phyloP scores from a whole-genome alignment of 768 basidiomycete genomes.

The Lactarius indigo region DNA sequence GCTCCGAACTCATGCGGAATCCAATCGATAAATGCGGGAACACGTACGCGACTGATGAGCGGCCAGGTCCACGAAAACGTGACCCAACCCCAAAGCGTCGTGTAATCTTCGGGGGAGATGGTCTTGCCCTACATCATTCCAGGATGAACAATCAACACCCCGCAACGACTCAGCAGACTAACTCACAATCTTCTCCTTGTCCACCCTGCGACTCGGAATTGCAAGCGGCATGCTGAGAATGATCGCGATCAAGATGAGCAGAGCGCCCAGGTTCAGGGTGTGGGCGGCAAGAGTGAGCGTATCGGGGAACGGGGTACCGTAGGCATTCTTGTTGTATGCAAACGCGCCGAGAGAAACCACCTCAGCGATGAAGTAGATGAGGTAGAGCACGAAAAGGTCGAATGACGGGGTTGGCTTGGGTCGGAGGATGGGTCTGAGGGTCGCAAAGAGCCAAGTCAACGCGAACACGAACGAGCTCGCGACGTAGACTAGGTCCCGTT shows the following conservation, averaged over 20 bases:
- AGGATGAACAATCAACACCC: neutral
- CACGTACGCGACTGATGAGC: constrained; percentile 47
- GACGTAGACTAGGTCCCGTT: constrained; percentile 33
- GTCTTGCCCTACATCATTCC: constrained; percentile 42
- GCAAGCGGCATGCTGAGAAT: constrained; percentile 63
- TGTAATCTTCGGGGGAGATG: constrained; percentile 75
- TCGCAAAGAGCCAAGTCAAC: constrained; percentile 63
- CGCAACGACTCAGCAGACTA: neutral
- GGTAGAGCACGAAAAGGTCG: constrained; percentile 60
- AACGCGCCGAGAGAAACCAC: constrained; percentile 51
- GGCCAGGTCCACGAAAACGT: constrained; percentile 72
- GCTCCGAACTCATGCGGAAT: neutral
- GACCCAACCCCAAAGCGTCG: constrained; percentile 65
- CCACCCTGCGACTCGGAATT: constrained; percentile 52
- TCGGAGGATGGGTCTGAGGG: constrained; percentile 49
- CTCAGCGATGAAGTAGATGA: constrained; percentile 43
- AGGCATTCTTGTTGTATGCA: constrained; percentile 48
- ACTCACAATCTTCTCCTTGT: constrained; percentile 61
- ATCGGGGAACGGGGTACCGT: constrained; percentile 42
- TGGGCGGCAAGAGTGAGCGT: constrained; percentile 29
- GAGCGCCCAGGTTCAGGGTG: constrained; percentile 43
- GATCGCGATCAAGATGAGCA: constrained; percentile 43
- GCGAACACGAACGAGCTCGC: constrained; percentile 47
- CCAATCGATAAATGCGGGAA: neutral
- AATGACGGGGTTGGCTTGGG: constrained; percentile 57